Conservation (phyloP, 352 stramenopile genomes). For the Phytophthora rubi region DNA sequence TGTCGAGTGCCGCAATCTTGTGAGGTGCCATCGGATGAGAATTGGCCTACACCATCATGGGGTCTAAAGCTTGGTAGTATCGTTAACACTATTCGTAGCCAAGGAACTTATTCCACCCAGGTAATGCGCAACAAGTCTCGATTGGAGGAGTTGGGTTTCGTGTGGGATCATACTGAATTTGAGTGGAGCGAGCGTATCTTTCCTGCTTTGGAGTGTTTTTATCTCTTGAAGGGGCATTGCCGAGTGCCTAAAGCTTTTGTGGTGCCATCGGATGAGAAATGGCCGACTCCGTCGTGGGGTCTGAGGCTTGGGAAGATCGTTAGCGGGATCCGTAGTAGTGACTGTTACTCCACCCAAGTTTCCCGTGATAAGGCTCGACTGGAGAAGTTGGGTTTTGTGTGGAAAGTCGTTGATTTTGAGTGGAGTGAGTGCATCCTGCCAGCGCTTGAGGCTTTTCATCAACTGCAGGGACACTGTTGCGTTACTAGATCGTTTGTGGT, state of each 20-base stretch:
- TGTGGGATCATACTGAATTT: no score
- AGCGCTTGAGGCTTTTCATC: conserved; percentile 40
- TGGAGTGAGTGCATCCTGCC: conserved; percentile 41
- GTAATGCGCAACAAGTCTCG: not conserved
- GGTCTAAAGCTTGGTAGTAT: not conserved
- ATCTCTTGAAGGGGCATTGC: not conserved
- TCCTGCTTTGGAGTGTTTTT: not conserved
- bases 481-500: conserved; percentile 48
- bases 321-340: not conserved
- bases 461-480: conserved; percentile 28
- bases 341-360: not conserved
- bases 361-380: not conserved
- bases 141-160: not conserved
- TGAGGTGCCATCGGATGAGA: not conserved
- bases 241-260: not conserved
- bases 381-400: not conserved
- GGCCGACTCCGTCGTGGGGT: not conserved
- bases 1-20: not conserved
- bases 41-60: not conserved
- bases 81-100: not conserved
- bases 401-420: not conserved
- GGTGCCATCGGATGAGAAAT: not conserved
- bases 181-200: not conserved
- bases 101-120: not conserved
- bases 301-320: not conserved